A percentile compares a stretch with the other conserved stretches of the same genome.
These are phyloP conservation scores for Thalia dealbata DNA, from an alignment of 176 grass and related monocot species.

Conservation along the genomic window DNA sequence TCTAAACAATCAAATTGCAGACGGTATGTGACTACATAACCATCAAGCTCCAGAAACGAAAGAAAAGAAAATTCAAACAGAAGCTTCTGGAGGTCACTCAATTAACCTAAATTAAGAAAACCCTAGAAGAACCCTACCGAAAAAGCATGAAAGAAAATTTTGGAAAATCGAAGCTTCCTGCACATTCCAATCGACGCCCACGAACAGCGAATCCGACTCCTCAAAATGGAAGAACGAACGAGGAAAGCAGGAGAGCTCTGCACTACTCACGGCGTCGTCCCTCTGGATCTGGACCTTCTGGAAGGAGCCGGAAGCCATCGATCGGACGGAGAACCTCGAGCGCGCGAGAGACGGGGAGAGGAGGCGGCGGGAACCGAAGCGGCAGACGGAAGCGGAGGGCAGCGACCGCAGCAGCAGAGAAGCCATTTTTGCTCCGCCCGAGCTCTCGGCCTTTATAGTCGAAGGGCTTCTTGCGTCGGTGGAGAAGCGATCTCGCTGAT, in stretches of 20 bases:
- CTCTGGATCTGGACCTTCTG: conserved; percentile 82
- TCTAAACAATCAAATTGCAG: not conserved
- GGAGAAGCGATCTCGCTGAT: not conserved
- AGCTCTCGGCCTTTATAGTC: not conserved
- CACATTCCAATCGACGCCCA: not conserved
- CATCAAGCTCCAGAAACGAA: not conserved
- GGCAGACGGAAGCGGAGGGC: not conserved
- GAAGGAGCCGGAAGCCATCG: conserved; percentile 36
- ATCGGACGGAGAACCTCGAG: conserved; percentile 14
- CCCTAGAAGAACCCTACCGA: not conserved
- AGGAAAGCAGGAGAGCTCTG: not conserved
- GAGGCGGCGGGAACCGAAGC: not conserved
- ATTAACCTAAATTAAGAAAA: too few relatives aligned
- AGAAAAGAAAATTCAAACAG: too few relatives aligned
- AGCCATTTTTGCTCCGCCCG: not conserved
- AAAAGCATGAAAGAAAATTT: not conserved
- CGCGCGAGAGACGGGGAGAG: conserved; percentile 5
- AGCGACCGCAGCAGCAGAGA: not conserved
- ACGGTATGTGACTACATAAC: not conserved
- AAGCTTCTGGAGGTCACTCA: too few relatives aligned
- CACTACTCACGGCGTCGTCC: conserved; percentile 43
- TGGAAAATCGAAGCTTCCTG: not conserved
- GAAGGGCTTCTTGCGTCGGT: not conserved
- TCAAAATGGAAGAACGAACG: not conserved
- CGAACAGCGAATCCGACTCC: not conserved